Conservation (phyloP, 1,284 basidiomycete species). For the Amylostereum areolatum region DNA sequence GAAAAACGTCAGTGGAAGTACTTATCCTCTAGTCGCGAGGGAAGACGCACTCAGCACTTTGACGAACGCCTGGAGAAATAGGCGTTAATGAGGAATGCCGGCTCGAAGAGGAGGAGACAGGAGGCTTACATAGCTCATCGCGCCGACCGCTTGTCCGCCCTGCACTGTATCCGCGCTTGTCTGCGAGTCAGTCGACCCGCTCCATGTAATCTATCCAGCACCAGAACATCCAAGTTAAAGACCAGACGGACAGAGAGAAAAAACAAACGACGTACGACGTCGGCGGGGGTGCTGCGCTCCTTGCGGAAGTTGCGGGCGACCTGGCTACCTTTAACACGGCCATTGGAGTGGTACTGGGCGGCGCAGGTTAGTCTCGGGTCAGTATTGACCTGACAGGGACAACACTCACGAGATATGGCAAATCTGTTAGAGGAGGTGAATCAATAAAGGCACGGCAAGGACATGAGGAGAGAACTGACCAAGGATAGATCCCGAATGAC, state of each 20-base stretch:
- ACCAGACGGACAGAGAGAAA: not conserved
- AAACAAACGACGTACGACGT: conserved; percentile 36
- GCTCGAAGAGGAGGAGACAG: not conserved
- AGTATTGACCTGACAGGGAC: not conserved
- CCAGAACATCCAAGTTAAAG: not conserved
- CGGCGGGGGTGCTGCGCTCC: conserved; percentile 36
- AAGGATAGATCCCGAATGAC: conserved; percentile 57
- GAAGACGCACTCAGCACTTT: conserved; percentile 42
- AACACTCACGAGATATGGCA: conserved; percentile 51
- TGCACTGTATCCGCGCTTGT: conserved; percentile 89
- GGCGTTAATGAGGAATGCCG: not conserved
- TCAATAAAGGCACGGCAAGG: not conserved
- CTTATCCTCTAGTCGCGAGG: not conserved
- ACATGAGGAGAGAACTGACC: conserved; percentile 26
- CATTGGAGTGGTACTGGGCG: conserved; percentile 54
- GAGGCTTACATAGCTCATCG: conserved; percentile 70
- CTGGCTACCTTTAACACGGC: conserved; percentile 46
- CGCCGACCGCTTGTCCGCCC: conserved; percentile 79
- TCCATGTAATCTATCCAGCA: conserved; percentile 59
- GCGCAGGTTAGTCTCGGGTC: not conserved
- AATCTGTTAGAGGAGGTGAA: conserved; percentile 31
- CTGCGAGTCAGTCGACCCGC: conserved; percentile 90
- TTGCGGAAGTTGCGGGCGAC: conserved; percentile 30
- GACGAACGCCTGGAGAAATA: conserved; percentile 57
- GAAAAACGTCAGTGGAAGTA: conserved; percentile 1